Evolutionary conservation across 2,329 filamentous ascomycete genomes (phyloP).

Genomic region (Aspergillus ustus): DNA sequence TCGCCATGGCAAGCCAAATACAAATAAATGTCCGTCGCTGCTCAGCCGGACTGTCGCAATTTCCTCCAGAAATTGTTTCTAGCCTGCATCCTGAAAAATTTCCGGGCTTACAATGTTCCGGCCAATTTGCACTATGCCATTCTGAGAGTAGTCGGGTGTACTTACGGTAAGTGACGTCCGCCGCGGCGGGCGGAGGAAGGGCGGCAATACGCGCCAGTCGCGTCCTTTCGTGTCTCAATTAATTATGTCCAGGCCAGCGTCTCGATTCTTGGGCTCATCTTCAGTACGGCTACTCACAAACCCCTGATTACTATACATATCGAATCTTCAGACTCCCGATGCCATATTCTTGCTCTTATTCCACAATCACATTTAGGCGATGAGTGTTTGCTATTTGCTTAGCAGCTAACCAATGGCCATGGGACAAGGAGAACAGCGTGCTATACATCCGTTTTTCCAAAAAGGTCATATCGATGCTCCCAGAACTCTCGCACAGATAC

Average conservation of each 20-base stretch:
- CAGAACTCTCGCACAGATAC: slow-evolving; percentile 5
- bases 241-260: background rate
- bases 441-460: slow-evolving; percentile 48
- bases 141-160: background rate
- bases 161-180: slow-evolving; percentile 26
- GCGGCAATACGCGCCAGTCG: slow-evolving; percentile 29
- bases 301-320: background rate
- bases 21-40: slow-evolving; percentile 19
- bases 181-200: background rate
- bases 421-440: slow-evolving; percentile 43
- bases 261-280: background rate
- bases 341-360: background rate
- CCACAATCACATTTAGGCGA: slow-evolving; percentile 8
- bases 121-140: slow-evolving; percentile 9
- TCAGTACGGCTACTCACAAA: background rate
- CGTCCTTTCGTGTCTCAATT: slow-evolving; percentile 22
- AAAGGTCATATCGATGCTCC: slow-evolving; percentile 37
- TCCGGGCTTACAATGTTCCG: slow-evolving; percentile 39
- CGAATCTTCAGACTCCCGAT: background rate
- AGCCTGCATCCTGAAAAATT: slow-evolving; percentile 40
- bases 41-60: background rate
- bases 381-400: slow-evolving; percentile 34
- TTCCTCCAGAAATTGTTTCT: slow-evolving; percentile 25
- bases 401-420: slow-evolving; percentile 40
- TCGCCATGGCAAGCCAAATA: slow-evolving; percentile 41